Conservation (phyloP, 139 green algal species). For the Raphidocelis subcapitata region DNA sequence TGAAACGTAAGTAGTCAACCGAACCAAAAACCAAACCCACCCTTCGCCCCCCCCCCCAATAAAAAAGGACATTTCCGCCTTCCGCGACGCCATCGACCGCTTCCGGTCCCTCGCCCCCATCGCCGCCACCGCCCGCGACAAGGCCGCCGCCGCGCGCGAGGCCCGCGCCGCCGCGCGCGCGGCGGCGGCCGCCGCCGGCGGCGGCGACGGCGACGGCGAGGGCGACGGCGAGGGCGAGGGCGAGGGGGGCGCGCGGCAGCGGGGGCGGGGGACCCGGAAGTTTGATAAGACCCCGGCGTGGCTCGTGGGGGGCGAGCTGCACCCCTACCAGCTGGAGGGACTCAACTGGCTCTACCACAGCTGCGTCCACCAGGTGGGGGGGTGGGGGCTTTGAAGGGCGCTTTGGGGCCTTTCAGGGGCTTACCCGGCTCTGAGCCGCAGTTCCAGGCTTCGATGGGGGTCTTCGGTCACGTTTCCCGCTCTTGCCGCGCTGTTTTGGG, state of each 20-base stretch:
- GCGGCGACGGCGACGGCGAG: background rate
- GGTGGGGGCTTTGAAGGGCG: too few relatives aligned
- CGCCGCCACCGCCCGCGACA: too few relatives aligned
- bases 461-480: too few relatives aligned
- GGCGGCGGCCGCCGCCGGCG: constrained; percentile 5
- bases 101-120: background rate
- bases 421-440: too few relatives aligned
- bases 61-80: constrained; percentile 17
- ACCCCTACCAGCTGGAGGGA: constrained; percentile 82
- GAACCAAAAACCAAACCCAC: too few relatives aligned
- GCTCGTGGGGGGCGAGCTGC: constrained; percentile 11
- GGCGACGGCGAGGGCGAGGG: background rate
- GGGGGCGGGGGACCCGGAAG: constrained; percentile 10
- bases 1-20: too few relatives aligned
- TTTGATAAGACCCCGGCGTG: constrained; percentile 18
- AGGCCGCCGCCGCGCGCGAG: constrained; percentile 2
- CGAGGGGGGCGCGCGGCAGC: background rate
- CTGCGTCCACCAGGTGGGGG: too few relatives aligned
- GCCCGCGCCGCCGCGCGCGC: background rate
- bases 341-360: constrained; percentile 78
- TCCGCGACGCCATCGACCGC: constrained; percentile 7
- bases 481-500: too few relatives aligned
- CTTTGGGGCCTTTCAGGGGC: too few relatives aligned
- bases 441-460: too few relatives aligned
- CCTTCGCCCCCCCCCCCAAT: too few relatives aligned